These are phyloP conservation scores for Corymbia citriodora DNA, from an alignment of 441 rosid species.

Conservation along the genomic window DNA sequence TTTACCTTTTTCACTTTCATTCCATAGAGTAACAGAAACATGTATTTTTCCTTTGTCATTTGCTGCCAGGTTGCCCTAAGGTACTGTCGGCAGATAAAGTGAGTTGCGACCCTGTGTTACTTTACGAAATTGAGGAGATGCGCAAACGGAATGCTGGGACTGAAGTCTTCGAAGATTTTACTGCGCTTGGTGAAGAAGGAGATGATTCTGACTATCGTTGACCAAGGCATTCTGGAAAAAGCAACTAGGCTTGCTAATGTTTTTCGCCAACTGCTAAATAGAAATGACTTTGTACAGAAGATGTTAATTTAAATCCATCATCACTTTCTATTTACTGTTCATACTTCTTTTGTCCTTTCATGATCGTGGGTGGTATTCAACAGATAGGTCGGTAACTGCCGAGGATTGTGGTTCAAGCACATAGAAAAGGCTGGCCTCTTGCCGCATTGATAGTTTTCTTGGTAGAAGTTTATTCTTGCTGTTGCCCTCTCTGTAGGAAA, in stretches of 20 bases:
- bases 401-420: not conserved
- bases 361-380: not conserved
- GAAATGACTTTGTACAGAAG: not conserved
- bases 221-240: not conserved
- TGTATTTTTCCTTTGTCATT: not conserved
- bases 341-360: not conserved
- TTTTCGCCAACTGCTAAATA: not conserved
- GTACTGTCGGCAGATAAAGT: conserved; percentile 39
- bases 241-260: not conserved
- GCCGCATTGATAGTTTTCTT: not conserved
- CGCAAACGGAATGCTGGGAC: conserved; percentile 39
- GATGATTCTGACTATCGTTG: conserved; percentile 2
- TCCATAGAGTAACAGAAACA: not conserved
- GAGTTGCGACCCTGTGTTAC: conserved; percentile 57
- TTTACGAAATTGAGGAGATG: conserved; percentile 66
- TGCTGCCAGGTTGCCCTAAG: conserved; percentile 62
- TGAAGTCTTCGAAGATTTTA: conserved; percentile 70
- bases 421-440: not conserved
- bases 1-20: not conserved
- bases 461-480: not conserved
- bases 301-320: not conserved
- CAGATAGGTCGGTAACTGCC: not conserved
- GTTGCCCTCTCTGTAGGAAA: not conserved
- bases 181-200: conserved; percentile 35
- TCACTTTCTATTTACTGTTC: not conserved